Conservation (phyloP, 2,329 filamentous ascomycete species). For the Camillea tinctor region DNA sequence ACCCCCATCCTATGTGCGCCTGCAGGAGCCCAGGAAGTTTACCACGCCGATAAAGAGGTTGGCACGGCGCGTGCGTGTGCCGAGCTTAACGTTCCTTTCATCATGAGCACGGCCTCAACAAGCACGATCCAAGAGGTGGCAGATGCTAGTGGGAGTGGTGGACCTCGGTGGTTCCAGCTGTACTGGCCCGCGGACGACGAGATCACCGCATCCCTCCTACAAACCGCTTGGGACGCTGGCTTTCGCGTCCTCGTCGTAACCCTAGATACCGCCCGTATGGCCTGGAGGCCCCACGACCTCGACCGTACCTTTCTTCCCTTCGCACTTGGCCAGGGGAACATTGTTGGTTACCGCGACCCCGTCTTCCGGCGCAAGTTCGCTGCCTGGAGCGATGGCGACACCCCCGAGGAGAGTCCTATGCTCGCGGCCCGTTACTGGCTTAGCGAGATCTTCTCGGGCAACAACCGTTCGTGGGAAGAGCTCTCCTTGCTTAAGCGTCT, state of each 20-base stretch:
- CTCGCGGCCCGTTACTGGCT: slow-evolving; percentile 45
- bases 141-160: slow-evolving; percentile 51
- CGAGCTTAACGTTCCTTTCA: slow-evolving; percentile 62
- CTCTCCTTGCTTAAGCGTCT: slow-evolving; percentile 24
- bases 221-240: slow-evolving; percentile 59
- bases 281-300: slow-evolving; percentile 68
- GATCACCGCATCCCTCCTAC: slow-evolving; percentile 62
- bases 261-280: slow-evolving; percentile 67
- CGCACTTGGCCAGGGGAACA: slow-evolving; percentile 55
- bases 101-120: slow-evolving; percentile 63
- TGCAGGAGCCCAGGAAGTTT: slow-evolving; percentile 66
- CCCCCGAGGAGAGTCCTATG: slow-evolving; percentile 47
- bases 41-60: slow-evolving; percentile 64
- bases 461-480: slow-evolving; percentile 27
- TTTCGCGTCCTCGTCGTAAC: slow-evolving; percentile 70
- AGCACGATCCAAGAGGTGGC: slow-evolving; percentile 67
- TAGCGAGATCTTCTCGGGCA: slow-evolving; percentile 25
- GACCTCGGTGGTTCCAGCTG: slow-evolving; percentile 67
- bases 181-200: slow-evolving; percentile 71
- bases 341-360: slow-evolving; percentile 65
- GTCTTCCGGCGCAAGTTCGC: slow-evolving; percentile 60
- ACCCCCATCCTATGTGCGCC: slow-evolving; percentile 63
- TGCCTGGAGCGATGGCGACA: slow-evolving; percentile 43
- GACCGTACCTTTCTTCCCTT: slow-evolving; percentile 63
- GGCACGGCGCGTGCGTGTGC: slow-evolving; percentile 63